Percentiles rank a stretch among this genome's conserved stretches.
Conservation (phyloP, 1,139 yeast species). For the Yamadazyma siamensis region DNA sequence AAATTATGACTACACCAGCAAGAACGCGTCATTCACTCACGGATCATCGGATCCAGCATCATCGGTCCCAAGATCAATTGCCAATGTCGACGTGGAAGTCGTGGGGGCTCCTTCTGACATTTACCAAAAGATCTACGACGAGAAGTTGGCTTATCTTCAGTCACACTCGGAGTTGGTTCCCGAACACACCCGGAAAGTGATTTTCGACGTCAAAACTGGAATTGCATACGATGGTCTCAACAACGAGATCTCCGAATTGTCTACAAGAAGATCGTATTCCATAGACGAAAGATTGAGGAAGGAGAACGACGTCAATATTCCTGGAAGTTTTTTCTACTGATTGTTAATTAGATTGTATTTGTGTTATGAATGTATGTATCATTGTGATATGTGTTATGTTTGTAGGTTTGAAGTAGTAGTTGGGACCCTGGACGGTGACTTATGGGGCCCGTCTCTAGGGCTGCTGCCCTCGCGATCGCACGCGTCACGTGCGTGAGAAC, state of each 20-base stretch:
- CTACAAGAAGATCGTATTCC: slow-evolving; percentile 12
- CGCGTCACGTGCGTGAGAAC: no score
- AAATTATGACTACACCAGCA: slow-evolving; percentile 6
- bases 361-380: background rate
- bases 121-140: slow-evolving; percentile 7
- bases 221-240: slow-evolving; percentile 22
- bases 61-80: slow-evolving; percentile 6
- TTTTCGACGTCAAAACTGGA: slow-evolving; percentile 24
- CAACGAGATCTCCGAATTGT: slow-evolving; percentile 13
- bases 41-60: slow-evolving; percentile 1
- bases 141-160: slow-evolving; percentile 9
- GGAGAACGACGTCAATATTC: slow-evolving; percentile 12
- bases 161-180: slow-evolving; percentile 14
- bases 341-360: background rate
- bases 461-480: background rate
- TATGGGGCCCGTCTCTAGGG: background rate
- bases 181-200: slow-evolving; percentile 15
- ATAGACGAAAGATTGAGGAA: slow-evolving; percentile 9
- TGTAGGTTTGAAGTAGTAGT: no score
- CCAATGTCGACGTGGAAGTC: slow-evolving; percentile 10
- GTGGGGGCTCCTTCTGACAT: slow-evolving; percentile 15
- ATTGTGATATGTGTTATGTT: no score
- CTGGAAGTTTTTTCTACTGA: slow-evolving; percentile 15
- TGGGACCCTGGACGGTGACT: no score
- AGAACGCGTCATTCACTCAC: background rate